Evolutionary conservation across 257 asterid genomes (phyloP).

Genomic region (Nicotiana undulata): DNA sequence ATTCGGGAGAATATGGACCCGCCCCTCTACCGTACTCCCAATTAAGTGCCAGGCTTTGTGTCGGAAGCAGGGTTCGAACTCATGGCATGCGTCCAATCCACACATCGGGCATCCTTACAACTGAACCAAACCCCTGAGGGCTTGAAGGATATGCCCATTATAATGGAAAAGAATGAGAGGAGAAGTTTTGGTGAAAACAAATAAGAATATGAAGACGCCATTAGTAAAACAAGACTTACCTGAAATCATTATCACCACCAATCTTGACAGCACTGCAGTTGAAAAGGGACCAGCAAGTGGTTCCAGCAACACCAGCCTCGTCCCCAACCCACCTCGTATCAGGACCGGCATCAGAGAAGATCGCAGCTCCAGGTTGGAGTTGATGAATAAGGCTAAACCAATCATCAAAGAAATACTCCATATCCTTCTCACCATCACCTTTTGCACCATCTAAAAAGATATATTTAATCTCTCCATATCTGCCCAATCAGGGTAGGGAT

Average conservation of each 20-base stretch:
- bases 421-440: slow-evolving; percentile 80
- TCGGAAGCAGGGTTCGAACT: not conserved
- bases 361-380: slow-evolving; percentile 68
- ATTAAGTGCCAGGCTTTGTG: not conserved
- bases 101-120: not conserved
- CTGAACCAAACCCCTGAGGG: not conserved
- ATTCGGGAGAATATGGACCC: not conserved
- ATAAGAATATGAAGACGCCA: not conserved
- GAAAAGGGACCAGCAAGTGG: slow-evolving; percentile 93
- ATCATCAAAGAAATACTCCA: slow-evolving; percentile 84
- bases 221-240: slow-evolving; percentile 34
- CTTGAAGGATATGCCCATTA: not conserved
- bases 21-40: not conserved
- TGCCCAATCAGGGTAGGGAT: slow-evolving; percentile 13
- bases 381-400: slow-evolving; percentile 89
- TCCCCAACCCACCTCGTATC: slow-evolving; percentile 94
- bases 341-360: slow-evolving; percentile 90
- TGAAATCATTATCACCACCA: slow-evolving; percentile 40
- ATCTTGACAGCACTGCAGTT: slow-evolving; percentile 49
- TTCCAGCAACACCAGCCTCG: slow-evolving; percentile 68
- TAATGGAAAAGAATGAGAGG: not conserved
- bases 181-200: not conserved
- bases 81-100: not conserved
- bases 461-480: slow-evolving; percentile 74
- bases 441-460: slow-evolving; percentile 89